Base-by-base conservation (phyloP, 2,329 filamentous ascomycete genomes). In the Aphanoascus verrucosus region DNA sequence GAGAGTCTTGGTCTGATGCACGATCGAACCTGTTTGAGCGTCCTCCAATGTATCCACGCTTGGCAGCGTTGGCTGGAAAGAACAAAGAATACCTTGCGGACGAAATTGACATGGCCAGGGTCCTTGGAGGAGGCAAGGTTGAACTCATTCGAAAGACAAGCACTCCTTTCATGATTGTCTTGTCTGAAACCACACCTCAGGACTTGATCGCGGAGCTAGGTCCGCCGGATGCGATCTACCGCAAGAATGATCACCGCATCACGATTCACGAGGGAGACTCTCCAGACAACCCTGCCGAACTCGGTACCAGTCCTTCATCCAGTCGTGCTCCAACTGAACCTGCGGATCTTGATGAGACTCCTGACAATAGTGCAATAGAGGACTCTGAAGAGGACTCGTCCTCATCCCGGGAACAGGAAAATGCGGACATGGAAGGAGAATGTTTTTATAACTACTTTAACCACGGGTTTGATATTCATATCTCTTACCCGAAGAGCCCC, bases 381-480 rank as follows among this genome's bases (percentile, higher is more conserved):
- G 81, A 82, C 53, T 81, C 82, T 1, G 80, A 82, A 54, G 50
- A 77, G 19, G 85, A 86, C 31, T 59, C 66, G 49, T 68, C 69
- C 31, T 74, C 58, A 72, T 76, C 66, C 60, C 82, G 69, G 2
- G 80, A 82, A 1, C 79, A 82, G 3, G 88, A 94, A 65, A 70
- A 74, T 37, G 65, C 68, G 5, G 66, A 65, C 5, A 58, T 71
- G n/a, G 65, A 70, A 2, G 65, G 70, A 6, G 76, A 79, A 62
- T 89, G 84, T 59, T 98, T 97, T 67, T 96, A 93, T 71, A 97
- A 97, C 67, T 98, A 98, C 67, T 98, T 96, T 65, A 85, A 91
- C 59, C 84, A 95, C 57, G 93, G 93, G 1, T 94, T 98, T 64
- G 93, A 98, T 67, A 80, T 96, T 8, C 77, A 97, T 4, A 80